phyloP scores from a whole-genome alignment of 495 filamentous ascomycete species.

The Aspergillus cristatus region DNA sequence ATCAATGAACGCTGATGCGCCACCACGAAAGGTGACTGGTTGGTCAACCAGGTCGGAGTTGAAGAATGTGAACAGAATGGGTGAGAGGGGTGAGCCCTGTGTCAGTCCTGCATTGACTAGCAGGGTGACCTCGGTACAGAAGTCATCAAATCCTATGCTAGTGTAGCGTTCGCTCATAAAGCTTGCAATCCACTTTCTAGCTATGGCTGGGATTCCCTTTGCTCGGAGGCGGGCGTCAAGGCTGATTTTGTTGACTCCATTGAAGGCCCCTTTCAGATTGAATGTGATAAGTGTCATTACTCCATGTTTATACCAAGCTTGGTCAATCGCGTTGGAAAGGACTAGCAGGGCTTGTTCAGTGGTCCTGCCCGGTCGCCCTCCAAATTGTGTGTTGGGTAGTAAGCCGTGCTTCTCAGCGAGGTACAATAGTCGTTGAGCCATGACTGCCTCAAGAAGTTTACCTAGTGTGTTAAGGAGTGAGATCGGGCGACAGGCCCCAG shows the following conservation, averaged over 20 bases:
- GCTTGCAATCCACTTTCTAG: slow-evolving; percentile 14
- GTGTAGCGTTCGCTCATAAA: slow-evolving; percentile 16
- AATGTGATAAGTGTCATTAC: slow-evolving; percentile 16
- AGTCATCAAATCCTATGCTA: slow-evolving; percentile 19
- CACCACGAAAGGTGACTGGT: slow-evolving; percentile 9
- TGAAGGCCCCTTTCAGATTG: slow-evolving; percentile 22
- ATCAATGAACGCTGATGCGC: slow-evolving; percentile 17
- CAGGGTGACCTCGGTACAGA: background rate
- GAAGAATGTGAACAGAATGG: slow-evolving; percentile 21
- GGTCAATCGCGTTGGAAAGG: slow-evolving; percentile 15
- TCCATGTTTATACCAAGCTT: slow-evolving; percentile 12
- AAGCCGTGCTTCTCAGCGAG: slow-evolving; percentile 13
- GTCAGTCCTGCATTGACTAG: slow-evolving; percentile 18
- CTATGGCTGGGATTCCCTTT: slow-evolving; percentile 11
- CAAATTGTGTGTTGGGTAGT: slow-evolving; percentile 17
- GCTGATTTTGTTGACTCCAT: slow-evolving; percentile 16
- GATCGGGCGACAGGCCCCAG: slow-evolving; percentile 16
- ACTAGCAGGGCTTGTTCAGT: slow-evolving; percentile 18
- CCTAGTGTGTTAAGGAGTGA: slow-evolving; percentile 19
- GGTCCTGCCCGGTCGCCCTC: slow-evolving; percentile 13
- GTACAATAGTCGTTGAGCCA: slow-evolving; percentile 13
- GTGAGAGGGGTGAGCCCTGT: slow-evolving; percentile 17
- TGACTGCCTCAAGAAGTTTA: slow-evolving; percentile 18
- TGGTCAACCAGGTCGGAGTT: slow-evolving; percentile 19
- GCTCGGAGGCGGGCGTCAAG: slow-evolving; percentile 12